Base-by-base conservation (phyloP, 768 basidiomycete species). In the Hebeloma cylindrosporum region DNA sequence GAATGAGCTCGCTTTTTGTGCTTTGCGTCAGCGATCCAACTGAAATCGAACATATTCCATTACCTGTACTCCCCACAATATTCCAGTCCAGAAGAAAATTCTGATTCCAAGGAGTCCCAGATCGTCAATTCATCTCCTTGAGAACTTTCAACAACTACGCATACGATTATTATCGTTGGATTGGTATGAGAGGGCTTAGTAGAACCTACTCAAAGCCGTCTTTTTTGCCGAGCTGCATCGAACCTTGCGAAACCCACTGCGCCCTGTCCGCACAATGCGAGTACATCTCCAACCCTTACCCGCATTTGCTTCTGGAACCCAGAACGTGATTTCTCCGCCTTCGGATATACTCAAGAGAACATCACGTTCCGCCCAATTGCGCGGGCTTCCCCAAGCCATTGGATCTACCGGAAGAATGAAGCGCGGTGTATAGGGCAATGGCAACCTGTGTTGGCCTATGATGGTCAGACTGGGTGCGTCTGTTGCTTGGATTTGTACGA, bases 21-120 rank as follows among this genome's bases (percentile, higher is more conserved):
- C n/a, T n/a, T n/a, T n/a, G n/a, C n/a, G n/a, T n/a, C n/a, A n/a
- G n/a, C n/a, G n/a, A 39, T 31, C 28, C 14, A 7, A 23, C 33
- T 10, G 32, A n/a, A 36, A 2, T 6, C n/a, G 26, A 17, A 30
- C 10, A 35, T 18, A 32, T 31, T 26, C 13, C 71, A 52, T 9
- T 57, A 90, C 89, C 70, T 73, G 48, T 79, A 83, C 10, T 79
- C 62, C 28, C 74, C 71, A 30, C 75, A 72, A 59, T 84, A 87
- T 63, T 96, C 94, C 36, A 94, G 69, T 2, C 94, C 94, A 4
- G 88, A 85, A 6, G 91, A 83, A 63, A 97, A 97, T 63, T 95
- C 90, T 13, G 89, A 93, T 63, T 89, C 88, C 40, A 86, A 86
- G 0, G 93, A 96, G 64, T 97, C 93, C 95, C 95, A 98, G 13